These are phyloP conservation scores for Beauveria australis DNA, from an alignment of 2,329 filamentous ascomycete genomes.

Conservation along the genomic window DNA sequence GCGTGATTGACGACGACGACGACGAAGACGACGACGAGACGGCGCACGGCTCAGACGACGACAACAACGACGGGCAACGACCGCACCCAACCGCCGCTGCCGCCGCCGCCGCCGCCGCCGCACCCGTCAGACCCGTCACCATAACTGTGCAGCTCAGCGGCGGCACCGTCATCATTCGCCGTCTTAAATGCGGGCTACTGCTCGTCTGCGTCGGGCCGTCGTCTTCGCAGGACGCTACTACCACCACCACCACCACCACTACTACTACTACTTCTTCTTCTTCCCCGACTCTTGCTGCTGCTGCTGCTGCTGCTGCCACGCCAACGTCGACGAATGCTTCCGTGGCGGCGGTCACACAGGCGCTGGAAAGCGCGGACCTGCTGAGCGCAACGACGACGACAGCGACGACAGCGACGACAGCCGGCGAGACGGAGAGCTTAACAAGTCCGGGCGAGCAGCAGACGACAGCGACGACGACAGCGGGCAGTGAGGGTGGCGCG, in stretches of 20 bases:
- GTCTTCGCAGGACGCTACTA: slow-evolving; percentile 16
- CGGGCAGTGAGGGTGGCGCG: background rate
- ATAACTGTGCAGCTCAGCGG: slow-evolving; percentile 53
- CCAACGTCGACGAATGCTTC: slow-evolving; percentile 10
- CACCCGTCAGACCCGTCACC: slow-evolving; percentile 29
- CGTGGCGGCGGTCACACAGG: slow-evolving; percentile 16
- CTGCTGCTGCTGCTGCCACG: slow-evolving; percentile 7
- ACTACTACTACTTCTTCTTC: background rate
- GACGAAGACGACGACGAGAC: slow-evolving; percentile 15
- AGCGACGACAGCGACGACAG: background rate
- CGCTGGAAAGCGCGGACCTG: slow-evolving; percentile 25
- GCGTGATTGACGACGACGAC: slow-evolving; percentile 14
- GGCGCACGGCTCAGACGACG: slow-evolving; percentile 8
- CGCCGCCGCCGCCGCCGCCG: slow-evolving; percentile 3
- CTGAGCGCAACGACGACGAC: background rate
- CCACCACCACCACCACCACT: too few species aligned
- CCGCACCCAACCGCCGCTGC: background rate
- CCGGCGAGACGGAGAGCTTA: slow-evolving; percentile 34
- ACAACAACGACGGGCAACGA: background rate
- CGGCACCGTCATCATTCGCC: slow-evolving; percentile 50
- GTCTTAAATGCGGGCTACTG: slow-evolving; percentile 49
- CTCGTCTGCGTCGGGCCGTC: slow-evolving; percentile 52
- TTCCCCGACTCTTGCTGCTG: slow-evolving; percentile 14
- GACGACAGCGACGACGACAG: slow-evolving; percentile 31
- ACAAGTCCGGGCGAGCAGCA: slow-evolving; percentile 33